phyloP scores from a whole-genome alignment of 2,329 filamentous ascomycete species.

The Cercospora citrullina region DNA sequence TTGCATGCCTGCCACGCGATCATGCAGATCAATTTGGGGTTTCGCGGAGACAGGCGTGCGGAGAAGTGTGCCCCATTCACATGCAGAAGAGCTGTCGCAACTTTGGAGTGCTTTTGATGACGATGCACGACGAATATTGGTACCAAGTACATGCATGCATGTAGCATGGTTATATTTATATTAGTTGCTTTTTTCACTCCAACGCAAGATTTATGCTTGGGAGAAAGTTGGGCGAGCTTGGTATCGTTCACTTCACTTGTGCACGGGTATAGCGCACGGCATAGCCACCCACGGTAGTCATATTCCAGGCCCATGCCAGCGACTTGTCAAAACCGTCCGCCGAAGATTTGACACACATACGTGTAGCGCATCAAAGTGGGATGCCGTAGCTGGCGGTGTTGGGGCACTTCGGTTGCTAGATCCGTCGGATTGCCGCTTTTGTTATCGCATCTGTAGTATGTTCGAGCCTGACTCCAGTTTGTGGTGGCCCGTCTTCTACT shows the following conservation, averaged over 20 bases:
- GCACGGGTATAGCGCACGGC: background rate
- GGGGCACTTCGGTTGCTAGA: background rate
- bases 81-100: background rate
- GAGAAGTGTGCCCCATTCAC: slow-evolving; percentile 3
- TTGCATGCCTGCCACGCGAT: slow-evolving; percentile 12
- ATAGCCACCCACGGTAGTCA: background rate
- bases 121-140: background rate
- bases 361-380: background rate
- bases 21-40: slow-evolving; percentile 13
- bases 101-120: background rate
- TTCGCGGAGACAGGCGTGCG: slow-evolving; percentile 11
- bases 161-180: background rate
- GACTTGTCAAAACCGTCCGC: background rate
- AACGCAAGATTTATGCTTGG: background rate
- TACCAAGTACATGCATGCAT: background rate
- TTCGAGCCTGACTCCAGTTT: background rate
- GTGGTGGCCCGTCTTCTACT: background rate
- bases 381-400: background rate
- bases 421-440: background rate
- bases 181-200: background rate
- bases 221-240: background rate
- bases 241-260: background rate
- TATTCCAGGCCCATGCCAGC: background rate
- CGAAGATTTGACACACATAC: background rate
- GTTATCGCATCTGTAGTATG: background rate